Percentiles rank a stretch among this genome's conserved stretches.
These are phyloP conservation scores for Malassezia furfur DNA, from an alignment of 1,284 basidiomycete species.

Conservation along the genomic window DNA sequence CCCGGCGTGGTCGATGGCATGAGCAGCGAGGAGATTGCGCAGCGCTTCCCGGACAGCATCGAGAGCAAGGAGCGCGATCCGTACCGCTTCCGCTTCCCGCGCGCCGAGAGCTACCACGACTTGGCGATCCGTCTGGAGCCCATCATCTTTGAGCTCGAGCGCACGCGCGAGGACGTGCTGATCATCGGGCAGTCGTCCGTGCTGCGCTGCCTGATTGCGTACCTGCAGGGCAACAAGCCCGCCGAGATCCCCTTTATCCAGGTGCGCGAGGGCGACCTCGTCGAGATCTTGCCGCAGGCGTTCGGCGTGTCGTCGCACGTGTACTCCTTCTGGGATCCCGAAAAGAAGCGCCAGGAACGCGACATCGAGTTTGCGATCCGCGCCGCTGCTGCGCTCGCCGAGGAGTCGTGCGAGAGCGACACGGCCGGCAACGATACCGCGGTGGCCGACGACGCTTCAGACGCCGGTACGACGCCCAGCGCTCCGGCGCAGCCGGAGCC, in stretches of 20 bases:
- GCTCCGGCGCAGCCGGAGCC: too few relatives aligned
- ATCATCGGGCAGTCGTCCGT: slow-evolving; percentile 76
- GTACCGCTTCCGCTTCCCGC: slow-evolving; percentile 65
- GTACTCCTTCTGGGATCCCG: slow-evolving; percentile 42
- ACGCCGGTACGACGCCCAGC: too few relatives aligned
- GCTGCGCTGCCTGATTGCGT: slow-evolving; percentile 71
- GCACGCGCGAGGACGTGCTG: slow-evolving; percentile 62
- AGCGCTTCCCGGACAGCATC: slow-evolving; percentile 87
- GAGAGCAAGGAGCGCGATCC: slow-evolving; percentile 82
- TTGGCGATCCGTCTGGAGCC: slow-evolving; percentile 59
- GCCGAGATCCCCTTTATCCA: slow-evolving; percentile 93
- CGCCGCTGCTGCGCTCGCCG: slow-evolving; percentile 12
- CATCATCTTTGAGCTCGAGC: slow-evolving; percentile 70
- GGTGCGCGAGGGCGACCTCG: slow-evolving; percentile 52
- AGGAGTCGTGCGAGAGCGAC: neutral
- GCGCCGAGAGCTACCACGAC: slow-evolving; percentile 68
- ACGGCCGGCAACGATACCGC: neutral
- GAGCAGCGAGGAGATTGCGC: slow-evolving; percentile 76
- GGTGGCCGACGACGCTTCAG: too few relatives aligned
- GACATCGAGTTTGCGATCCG: slow-evolving; percentile 31
- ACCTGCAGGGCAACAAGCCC: slow-evolving; percentile 74
- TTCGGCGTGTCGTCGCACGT: slow-evolving; percentile 43
- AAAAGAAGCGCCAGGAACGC: slow-evolving; percentile 29
- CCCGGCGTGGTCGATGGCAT: slow-evolving; percentile 74
- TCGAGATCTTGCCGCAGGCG: slow-evolving; percentile 43